These are phyloP conservation scores for Tephrocybe sp. DNA, from an alignment of 768 basidiomycete genomes.

Conservation along the genomic window DNA sequence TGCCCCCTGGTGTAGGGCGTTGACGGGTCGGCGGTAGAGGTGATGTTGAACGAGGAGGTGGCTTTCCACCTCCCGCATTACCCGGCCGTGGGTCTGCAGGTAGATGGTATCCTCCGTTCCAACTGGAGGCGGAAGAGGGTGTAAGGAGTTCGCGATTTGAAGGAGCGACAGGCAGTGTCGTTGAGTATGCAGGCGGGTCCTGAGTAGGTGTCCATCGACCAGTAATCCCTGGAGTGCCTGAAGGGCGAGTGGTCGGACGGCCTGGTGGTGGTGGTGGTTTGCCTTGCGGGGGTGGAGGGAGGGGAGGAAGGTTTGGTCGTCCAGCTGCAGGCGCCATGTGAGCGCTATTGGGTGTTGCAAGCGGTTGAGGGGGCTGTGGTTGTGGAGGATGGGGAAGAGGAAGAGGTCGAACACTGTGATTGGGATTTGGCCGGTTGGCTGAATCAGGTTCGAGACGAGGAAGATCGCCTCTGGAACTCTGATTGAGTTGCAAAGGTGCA, in stretches of 20 bases:
- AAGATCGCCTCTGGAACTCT: conserved; percentile 57
- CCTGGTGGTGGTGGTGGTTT: conserved; percentile 58
- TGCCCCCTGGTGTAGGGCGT: conserved; percentile 21
- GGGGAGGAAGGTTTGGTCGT: conserved; percentile 58
- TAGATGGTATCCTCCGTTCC: conserved; percentile 51
- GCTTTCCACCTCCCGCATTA: conserved; percentile 43
- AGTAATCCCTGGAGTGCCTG: conserved; percentile 29
- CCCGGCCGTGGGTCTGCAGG: conserved; percentile 62
- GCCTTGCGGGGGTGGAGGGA: conserved; percentile 67
- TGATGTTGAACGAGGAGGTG: conserved; percentile 42
- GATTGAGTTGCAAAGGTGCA: conserved; percentile 76
- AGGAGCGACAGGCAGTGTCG: conserved; percentile 43
- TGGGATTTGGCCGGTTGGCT: conserved; percentile 34
- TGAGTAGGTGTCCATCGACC: conserved; percentile 60
- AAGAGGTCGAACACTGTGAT: conserved; percentile 42
- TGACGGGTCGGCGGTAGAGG: conserved; percentile 38
- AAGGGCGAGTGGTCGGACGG: conserved; percentile 35
- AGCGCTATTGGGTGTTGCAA: conserved; percentile 31
- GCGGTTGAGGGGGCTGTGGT: conserved; percentile 22
- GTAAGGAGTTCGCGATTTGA: conserved; percentile 40
- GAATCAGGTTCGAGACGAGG: conserved; percentile 74
- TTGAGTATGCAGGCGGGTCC: conserved; percentile 46
- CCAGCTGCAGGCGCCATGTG: conserved; percentile 30
- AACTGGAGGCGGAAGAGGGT: conserved; percentile 38
- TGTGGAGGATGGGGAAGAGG: conserved; percentile 42